Base-by-base conservation (phyloP, 805 yeast genomes). In the Phaffomyces thermotolerans region DNA sequence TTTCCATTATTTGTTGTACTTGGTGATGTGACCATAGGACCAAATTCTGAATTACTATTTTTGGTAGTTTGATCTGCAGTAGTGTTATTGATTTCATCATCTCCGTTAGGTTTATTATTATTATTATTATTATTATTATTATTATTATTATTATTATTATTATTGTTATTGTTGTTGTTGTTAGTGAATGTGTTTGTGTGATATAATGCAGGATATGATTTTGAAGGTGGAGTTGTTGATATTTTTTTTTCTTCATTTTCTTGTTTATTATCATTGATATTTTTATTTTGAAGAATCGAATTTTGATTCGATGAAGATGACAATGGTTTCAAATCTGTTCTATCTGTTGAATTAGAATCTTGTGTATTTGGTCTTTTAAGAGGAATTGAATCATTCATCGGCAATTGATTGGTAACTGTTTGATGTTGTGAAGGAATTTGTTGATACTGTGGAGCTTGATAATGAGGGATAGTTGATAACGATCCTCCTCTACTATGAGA, bases 1-100 rank as follows among this genome's bases (percentile, higher is more conserved):
- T 52, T 36, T 43, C 52, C 40, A 56, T 43, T 37, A 17, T 32
- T 34, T 7, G 73, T 66, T 46, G 72, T 72, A 1, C 65, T 59
- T 13, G 75, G 74, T 41, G 56, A 48, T 44, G 62, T 36, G 10
- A 53, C 49, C 50, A 54, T 43, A 9, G 29, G 12, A 9, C 55
- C 57, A 37, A 49, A 52, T n/a, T 52, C 59, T 45, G 47, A 37
- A 10, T 36, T 14, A 25, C 34, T 37, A 18, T 27, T 25, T 18
- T 45, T 41, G 3, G 40, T 15, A 6, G 42, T 32, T 22, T 36
- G 41, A 29, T 38, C 45, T 36, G 40, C 23, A 4, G 47, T 33
- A 3, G 35, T 24, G 7, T 34, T 34, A 20, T 43, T 36, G 33
- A 45, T 29, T 38, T 48, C 46, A 15, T 36, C 41, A 32, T 25